Evolutionary conservation across 305 asterid species (phyloP).

Genomic region (Fraxinus nigra): DNA sequence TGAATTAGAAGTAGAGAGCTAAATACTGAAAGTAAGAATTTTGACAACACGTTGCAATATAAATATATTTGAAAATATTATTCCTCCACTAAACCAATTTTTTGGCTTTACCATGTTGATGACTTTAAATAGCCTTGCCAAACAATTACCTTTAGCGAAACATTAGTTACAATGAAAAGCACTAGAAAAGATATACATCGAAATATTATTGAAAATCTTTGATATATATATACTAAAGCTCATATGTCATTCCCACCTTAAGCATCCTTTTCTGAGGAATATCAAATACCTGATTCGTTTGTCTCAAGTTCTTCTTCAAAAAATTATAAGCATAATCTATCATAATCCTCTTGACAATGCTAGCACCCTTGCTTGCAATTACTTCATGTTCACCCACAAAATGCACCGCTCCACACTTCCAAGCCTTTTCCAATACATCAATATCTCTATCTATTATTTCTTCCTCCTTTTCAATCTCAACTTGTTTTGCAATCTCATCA

Average conservation of each 20-base stretch:
- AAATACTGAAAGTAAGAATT: not conserved
- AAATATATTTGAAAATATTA: too few species aligned
- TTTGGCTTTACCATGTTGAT: not conserved
- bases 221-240: conserved; percentile 28
- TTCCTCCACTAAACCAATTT: not conserved
- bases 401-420: conserved; percentile 48
- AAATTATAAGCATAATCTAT: conserved; percentile 56
- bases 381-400: conserved; percentile 62
- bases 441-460: conserved; percentile 26
- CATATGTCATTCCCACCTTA: conserved; percentile 69
- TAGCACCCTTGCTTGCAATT: conserved; percentile 42
- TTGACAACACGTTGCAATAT: not conserved
- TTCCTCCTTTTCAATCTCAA: not conserved
- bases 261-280: conserved; percentile 67
- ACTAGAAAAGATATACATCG: not conserved
- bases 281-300: conserved; percentile 43
- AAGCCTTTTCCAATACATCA: conserved; percentile 40
- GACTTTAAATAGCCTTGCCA: not conserved
- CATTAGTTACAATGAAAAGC: not conserved
- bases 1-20: not conserved
- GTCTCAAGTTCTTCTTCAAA: conserved; percentile 57
- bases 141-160: not conserved
- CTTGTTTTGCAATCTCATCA: not conserved
- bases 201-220: not conserved
- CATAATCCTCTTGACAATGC: conserved; percentile 42